Conservation (phyloP, 495 filamentous ascomycete species). For the Penicillium steckii region DNA sequence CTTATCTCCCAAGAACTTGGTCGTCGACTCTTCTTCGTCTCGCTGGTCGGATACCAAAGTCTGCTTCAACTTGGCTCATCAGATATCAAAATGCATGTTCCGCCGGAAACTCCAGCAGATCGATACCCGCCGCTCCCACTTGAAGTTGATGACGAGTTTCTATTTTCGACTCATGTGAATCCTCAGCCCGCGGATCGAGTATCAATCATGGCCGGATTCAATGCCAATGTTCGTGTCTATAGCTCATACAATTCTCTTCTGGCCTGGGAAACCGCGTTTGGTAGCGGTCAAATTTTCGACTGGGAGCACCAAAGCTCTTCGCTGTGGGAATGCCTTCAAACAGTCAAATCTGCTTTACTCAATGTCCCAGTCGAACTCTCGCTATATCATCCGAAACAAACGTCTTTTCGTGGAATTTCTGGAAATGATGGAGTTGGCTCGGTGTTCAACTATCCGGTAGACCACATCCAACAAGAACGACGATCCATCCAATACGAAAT, state of each 20-base stretch:
- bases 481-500: slow-evolving; percentile 72
- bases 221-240: slow-evolving; percentile 70
- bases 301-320: slow-evolving; percentile 69
- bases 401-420: slow-evolving; percentile 4
- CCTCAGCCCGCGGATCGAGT: slow-evolving; percentile 61
- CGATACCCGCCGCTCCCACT: slow-evolving; percentile 78
- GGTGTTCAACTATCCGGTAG: slow-evolving; percentile 23
- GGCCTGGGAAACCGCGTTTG: slow-evolving; percentile 72
- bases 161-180: slow-evolving; percentile 60
- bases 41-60: slow-evolving; percentile 63
- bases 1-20: slow-evolving; percentile 76
- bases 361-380: slow-evolving; percentile 60
- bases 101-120: slow-evolving; percentile 67
- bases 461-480: slow-evolving; percentile 28
- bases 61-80: slow-evolving; percentile 66
- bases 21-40: slow-evolving; percentile 75
- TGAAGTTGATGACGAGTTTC: slow-evolving; percentile 77
- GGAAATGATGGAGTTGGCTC: slow-evolving; percentile 20
- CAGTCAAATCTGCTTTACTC: slow-evolving; percentile 59
- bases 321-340: slow-evolving; percentile 58
- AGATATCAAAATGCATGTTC: slow-evolving; percentile 61
- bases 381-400: slow-evolving; percentile 35
- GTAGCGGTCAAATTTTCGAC: slow-evolving; percentile 64
- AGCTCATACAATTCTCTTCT: slow-evolving; percentile 65
- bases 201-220: slow-evolving; percentile 71